phyloP scores from a whole-genome alignment of 83 land plant genomes.

The Thuja plicata region DNA sequence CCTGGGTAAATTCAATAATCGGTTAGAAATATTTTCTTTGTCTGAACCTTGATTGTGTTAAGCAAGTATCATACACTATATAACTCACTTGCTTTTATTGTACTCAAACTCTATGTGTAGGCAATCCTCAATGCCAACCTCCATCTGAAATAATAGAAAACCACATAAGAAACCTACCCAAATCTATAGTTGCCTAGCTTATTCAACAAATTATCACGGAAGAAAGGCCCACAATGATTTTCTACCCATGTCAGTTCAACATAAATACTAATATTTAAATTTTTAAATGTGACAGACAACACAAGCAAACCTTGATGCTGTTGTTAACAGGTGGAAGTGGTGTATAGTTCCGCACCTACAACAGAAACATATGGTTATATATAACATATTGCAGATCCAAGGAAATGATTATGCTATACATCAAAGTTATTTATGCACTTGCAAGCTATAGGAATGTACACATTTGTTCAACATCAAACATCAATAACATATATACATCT shows the following conservation, averaged over 20 bases:
- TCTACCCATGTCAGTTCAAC: background rate
- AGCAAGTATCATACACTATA: background rate
- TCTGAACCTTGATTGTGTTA: background rate
- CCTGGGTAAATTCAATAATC: slow-evolving; percentile 32
- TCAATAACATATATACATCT: background rate
- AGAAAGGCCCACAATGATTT: background rate
- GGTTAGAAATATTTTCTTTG: background rate
- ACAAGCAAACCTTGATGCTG: slow-evolving; percentile 82
- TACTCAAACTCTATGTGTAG: slow-evolving; percentile 98
- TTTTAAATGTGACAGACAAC: slow-evolving; percentile 1
- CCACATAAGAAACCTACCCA: background rate
- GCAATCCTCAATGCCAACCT: slow-evolving; percentile 99
- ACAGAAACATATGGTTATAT: background rate
- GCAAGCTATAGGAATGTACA: background rate
- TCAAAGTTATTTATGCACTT: background rate
- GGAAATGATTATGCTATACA: background rate
- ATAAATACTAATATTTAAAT: background rate
- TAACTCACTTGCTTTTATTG: slow-evolving; percentile 94
- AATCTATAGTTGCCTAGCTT: background rate
- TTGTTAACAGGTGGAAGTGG: slow-evolving; percentile 86
- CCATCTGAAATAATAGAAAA: slow-evolving; percentile 68
- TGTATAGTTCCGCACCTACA: slow-evolving; percentile 88
- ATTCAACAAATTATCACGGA: background rate
- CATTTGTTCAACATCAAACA: background rate
- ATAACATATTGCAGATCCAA: background rate